phyloP scores from a whole-genome alignment of 2,329 filamentous ascomycete genomes.

The Hortaea werneckii region DNA sequence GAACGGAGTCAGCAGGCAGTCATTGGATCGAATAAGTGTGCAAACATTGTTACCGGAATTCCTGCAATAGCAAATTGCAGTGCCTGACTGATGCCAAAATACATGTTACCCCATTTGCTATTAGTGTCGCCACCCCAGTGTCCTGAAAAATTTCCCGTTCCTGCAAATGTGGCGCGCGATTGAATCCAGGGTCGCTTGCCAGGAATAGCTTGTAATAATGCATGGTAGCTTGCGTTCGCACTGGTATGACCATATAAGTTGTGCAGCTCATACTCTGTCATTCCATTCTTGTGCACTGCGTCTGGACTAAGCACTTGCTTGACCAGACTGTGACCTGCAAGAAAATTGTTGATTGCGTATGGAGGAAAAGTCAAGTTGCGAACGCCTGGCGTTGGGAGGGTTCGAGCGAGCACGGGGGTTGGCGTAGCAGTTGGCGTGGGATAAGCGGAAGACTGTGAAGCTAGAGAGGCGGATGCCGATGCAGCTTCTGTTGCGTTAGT shows the following conservation, averaged over 20 bases:
- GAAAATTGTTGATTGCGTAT: slow-evolving; percentile 22
- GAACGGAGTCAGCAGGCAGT: not conserved
- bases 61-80: slow-evolving; percentile 16
- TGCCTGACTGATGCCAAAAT: slow-evolving; percentile 17
- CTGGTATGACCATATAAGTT: slow-evolving; percentile 16
- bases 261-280: slow-evolving; percentile 19
- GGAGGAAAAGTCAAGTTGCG: slow-evolving; percentile 22
- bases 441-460: slow-evolving; percentile 39
- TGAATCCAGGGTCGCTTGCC: slow-evolving; percentile 17
- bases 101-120: slow-evolving; percentile 17
- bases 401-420: slow-evolving; percentile 9
- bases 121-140: slow-evolving; percentile 21
- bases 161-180: slow-evolving; percentile 11
- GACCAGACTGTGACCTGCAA: slow-evolving; percentile 13
- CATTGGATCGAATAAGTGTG: too few species aligned
- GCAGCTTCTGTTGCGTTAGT: slow-evolving; percentile 60
- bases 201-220: slow-evolving; percentile 13
- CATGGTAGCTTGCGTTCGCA: slow-evolving; percentile 15
- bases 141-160: slow-evolving; percentile 9
- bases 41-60: slow-evolving; percentile 10
- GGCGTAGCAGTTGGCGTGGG: slow-evolving; percentile 13
- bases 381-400: slow-evolving; percentile 16
- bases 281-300: slow-evolving; percentile 12
- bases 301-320: slow-evolving; percentile 14
- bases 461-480: slow-evolving; percentile 45